phyloP scores from a whole-genome alignment of 257 asterid genomes.

The Fraxinus pennsylvanica region DNA sequence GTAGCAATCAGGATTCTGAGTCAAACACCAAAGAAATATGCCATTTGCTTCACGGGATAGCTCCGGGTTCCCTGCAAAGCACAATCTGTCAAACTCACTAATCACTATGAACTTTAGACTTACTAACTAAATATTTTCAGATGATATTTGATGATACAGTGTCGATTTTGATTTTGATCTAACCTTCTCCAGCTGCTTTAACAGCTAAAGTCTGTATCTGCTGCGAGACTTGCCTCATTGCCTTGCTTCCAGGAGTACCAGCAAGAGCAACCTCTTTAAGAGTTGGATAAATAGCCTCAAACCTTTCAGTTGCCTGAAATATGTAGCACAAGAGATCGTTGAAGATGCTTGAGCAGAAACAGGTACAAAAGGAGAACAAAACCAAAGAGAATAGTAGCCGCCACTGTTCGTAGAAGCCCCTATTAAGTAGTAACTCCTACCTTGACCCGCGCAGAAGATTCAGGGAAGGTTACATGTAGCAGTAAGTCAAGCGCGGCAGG shows the following conservation, averaged over 20 bases:
- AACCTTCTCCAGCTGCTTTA: constrained; percentile 75
- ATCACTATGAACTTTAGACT: neutral
- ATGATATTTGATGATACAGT: neutral
- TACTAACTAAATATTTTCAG: neutral
- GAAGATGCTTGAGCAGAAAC: neutral
- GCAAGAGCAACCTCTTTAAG: constrained; percentile 83
- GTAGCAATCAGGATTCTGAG: constrained; percentile 73
- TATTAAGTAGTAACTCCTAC: constrained; percentile 22
- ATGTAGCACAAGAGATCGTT: constrained; percentile 6
- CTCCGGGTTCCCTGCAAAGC: constrained; percentile 61
- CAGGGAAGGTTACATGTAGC: constrained; percentile 64
- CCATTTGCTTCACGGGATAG: constrained; percentile 65
- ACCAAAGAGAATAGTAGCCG: neutral
- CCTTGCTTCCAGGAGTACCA: constrained; percentile 88
- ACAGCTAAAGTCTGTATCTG: constrained; percentile 57
- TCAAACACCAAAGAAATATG: constrained; percentile 78
- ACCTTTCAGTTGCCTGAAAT: constrained; percentile 73
- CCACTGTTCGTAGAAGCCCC: neutral
- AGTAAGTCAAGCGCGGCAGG: constrained; percentile 69
- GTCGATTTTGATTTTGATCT: neutral
- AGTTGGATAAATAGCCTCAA: constrained; percentile 71
- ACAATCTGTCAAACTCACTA: constrained; percentile 22
- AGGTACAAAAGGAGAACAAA: neutral
- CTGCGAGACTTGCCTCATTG: constrained; percentile 72
- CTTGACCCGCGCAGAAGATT: constrained; percentile 71